phyloP scores from a whole-genome alignment of 2,329 filamentous ascomycete genomes.

The Fusarium kyushuense region DNA sequence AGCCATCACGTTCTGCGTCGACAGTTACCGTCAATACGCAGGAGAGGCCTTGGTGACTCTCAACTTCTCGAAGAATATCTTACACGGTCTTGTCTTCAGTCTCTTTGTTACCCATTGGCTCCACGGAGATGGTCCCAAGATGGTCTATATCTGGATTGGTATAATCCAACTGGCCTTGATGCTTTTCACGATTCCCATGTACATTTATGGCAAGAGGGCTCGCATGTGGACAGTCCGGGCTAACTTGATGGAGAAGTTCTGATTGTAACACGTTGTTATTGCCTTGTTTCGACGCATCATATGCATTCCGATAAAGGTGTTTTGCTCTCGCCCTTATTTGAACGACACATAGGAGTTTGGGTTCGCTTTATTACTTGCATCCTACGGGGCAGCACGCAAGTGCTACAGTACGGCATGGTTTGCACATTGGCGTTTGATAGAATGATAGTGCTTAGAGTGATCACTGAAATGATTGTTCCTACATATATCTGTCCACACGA shows the following conservation, averaged over 20 bases:
- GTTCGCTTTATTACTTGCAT: constrained; percentile 8
- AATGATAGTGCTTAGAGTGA: constrained; percentile 1
- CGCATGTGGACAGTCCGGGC: constrained; percentile 94
- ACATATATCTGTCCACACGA: not conserved
- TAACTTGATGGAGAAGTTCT: constrained; percentile 85
- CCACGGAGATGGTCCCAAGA: constrained; percentile 77
- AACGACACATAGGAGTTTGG: constrained; percentile 5
- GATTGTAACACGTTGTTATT: constrained; percentile 15
- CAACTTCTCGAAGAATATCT: constrained; percentile 93
- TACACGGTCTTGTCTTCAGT: constrained; percentile 90
- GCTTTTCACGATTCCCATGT: constrained; percentile 87
- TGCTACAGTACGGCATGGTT: constrained; percentile 8
- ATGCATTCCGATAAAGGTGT: constrained; percentile 5
- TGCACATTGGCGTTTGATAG: constrained; percentile 5
- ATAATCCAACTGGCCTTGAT: constrained; percentile 85
- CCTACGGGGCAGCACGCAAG: constrained; percentile 9
- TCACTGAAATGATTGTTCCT: not conserved
- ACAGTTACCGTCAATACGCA: constrained; percentile 92
- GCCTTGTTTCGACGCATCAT: constrained; percentile 18
- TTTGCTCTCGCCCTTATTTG: constrained; percentile 7
- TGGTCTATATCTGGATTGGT: constrained; percentile 85
- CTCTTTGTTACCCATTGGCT: constrained; percentile 92
- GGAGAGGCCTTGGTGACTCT: constrained; percentile 94
- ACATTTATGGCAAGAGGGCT: constrained; percentile 89
- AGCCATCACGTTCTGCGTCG: constrained; percentile 92